These are phyloP conservation scores for Coemansia sp. DNA, from an alignment of 192 early-diverging fungal genomes.

Conservation along the genomic window DNA sequence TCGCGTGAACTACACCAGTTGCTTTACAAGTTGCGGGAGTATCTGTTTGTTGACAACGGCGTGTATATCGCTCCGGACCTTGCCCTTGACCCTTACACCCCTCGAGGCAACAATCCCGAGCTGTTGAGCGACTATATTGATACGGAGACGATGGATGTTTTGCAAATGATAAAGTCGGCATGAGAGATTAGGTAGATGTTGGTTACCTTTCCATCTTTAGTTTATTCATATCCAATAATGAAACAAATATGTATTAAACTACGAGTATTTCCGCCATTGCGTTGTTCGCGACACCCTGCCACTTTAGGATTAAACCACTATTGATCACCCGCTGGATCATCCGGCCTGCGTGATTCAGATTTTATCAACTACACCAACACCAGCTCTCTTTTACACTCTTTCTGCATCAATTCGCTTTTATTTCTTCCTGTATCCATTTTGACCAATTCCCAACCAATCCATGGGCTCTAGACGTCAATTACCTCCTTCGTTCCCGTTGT, in stretches of 20 bases:
- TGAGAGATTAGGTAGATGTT: background rate
- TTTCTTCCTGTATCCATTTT: background rate
- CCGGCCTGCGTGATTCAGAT: too few relatives aligned
- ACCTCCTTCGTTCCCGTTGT: background rate
- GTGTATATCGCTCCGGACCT: background rate
- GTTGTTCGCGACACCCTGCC: too few relatives aligned
- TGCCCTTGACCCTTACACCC: background rate
- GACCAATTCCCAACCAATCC: background rate
- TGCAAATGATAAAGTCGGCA: background rate
- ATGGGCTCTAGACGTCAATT: slow-evolving; percentile 7
- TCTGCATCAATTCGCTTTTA: background rate
- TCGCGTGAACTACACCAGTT: background rate
- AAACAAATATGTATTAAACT: too few relatives aligned
- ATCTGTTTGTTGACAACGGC: background rate
- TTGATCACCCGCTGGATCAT: too few relatives aligned
- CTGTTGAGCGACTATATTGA: background rate
- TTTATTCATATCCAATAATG: too few relatives aligned
- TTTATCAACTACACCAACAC: background rate
- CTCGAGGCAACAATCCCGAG: background rate
- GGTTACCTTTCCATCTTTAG: too few relatives aligned
- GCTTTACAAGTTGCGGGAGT: background rate
- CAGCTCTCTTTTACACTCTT: too few relatives aligned
- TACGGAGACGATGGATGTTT: background rate
- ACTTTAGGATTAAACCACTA: too few relatives aligned
- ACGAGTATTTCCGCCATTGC: too few relatives aligned